phyloP scores from a whole-genome alignment of 768 basidiomycete genomes.

The Arthromyces matolae region DNA sequence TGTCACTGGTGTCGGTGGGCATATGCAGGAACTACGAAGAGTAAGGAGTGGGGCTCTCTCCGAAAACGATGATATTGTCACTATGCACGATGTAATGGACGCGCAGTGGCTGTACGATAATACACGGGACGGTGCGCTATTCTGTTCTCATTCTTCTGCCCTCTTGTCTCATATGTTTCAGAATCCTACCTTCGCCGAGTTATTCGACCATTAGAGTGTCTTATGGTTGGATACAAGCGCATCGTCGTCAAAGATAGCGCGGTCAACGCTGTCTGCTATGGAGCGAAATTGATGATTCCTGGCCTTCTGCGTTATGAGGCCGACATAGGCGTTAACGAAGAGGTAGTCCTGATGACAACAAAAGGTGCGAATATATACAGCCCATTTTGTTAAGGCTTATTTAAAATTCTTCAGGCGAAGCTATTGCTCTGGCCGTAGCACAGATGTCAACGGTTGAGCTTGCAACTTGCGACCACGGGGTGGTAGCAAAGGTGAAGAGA shows the following conservation, averaged over 20 bases:
- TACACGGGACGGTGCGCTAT: slow-evolving; percentile 80
- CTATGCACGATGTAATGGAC: slow-evolving; percentile 99
- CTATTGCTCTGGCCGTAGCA: slow-evolving; percentile 90
- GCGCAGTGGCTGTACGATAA: slow-evolving; percentile 99
- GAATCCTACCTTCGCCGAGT: slow-evolving; percentile 96
- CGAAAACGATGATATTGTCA: slow-evolving; percentile 97
- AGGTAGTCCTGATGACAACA: slow-evolving; percentile 97
- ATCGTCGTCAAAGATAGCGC: slow-evolving; percentile 99
- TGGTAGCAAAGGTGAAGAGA: slow-evolving; percentile 97
- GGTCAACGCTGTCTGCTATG: slow-evolving; percentile 98
- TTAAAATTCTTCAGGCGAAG: slow-evolving; percentile 57
- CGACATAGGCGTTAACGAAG: slow-evolving; percentile 92
- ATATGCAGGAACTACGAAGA: slow-evolving; percentile 97
- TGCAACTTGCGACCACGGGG: slow-evolving; percentile 96
- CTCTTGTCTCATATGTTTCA: slow-evolving; percentile 26
- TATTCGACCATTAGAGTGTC: slow-evolving; percentile 89
- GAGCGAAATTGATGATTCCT: slow-evolving; percentile 99
- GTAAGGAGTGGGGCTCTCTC: slow-evolving; percentile 95
- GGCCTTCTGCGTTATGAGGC: slow-evolving; percentile 94
- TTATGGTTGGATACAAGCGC: slow-evolving; percentile 94
- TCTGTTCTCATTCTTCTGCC: neutral
- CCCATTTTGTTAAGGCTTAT: neutral
- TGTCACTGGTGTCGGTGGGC: slow-evolving; percentile 94
- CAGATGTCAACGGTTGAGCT: slow-evolving; percentile 99
- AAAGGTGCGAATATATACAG: slow-evolving; percentile 66